Percentiles rank a stretch among this genome's conserved stretches.
These are phyloP conservation scores for Mortierella sp. DNA, from an alignment of 371 early-diverging fungal species.

Conservation along the genomic window DNA sequence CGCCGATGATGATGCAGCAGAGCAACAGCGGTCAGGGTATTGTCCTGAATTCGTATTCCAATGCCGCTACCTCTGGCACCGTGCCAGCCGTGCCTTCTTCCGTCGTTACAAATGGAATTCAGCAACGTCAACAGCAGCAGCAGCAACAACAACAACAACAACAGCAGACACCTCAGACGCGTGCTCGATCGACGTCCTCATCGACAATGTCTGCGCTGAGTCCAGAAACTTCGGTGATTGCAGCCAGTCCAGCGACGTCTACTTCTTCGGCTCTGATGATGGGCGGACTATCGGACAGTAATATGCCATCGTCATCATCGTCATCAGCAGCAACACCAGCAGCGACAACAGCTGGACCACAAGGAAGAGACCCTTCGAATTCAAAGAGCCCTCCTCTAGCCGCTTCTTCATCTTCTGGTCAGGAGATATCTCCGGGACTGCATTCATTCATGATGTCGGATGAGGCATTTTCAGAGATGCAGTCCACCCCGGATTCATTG, in stretches of 20 bases:
- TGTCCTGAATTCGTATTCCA: neutral
- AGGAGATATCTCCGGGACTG: slow-evolving; percentile 24
- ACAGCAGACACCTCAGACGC: neutral
- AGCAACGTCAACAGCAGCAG: slow-evolving; percentile 12
- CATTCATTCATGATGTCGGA: slow-evolving; percentile 45
- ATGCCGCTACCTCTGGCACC: neutral
- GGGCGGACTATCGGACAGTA: neutral
- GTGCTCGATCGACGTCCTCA: neutral
- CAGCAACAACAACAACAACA: slow-evolving; percentile 7
- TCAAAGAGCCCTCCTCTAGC: slow-evolving; percentile 17
- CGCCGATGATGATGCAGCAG: slow-evolving; percentile 33
- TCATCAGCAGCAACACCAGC: neutral
- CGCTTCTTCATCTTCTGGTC: slow-evolving; percentile 1
- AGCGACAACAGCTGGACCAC: neutral
- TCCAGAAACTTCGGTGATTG: neutral
- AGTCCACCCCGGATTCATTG: slow-evolving; percentile 27
- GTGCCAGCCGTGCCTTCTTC: slow-evolving; percentile 2
- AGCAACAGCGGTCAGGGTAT: neutral
- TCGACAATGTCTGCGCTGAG: neutral
- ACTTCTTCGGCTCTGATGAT: slow-evolving; percentile 9
- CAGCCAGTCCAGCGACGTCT: slow-evolving; percentile 6
- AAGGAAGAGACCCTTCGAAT: slow-evolving; percentile 2
- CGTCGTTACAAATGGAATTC: neutral
- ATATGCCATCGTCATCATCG: too few species aligned
- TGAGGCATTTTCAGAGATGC: slow-evolving; percentile 36